Evolutionary conservation across 2,329 filamentous ascomycete genomes (phyloP), one percentile per base, ranked within the genome.

Genomic region (Colletotrichum orbiculare): DNA sequence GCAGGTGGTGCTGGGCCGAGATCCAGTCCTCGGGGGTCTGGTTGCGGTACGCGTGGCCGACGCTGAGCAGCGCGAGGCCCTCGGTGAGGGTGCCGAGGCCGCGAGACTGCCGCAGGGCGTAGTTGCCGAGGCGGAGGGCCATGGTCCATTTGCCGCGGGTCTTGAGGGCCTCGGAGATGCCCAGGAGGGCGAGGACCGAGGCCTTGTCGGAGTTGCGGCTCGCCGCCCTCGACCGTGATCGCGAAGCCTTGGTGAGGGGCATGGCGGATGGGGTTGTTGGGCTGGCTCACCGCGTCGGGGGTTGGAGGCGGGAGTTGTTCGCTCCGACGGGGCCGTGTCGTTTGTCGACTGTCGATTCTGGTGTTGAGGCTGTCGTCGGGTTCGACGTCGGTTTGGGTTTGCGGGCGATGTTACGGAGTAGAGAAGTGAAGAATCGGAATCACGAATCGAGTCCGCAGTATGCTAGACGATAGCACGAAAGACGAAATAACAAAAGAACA

Each of bases 1-100:
- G 60, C 9, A 69, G 58, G 25, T 67, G 65, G 34, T 57, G 53
- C 53, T 66, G 57, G 39, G 67, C 65, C 9, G 57, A 52, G 25
- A 50, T 43, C 65, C 66, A 69, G 15, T 69, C 58, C 46, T 60
- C 61, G 7, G 66, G 65, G 41, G 56, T 61, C 42, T 67, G 66
- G 54, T 68, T 68, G 38, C 67, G 66, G 11, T 67, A 62, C 45
- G 65, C 54, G 37, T 67, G 67, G 48, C 65, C 67, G 46, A 69
- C 56, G 41, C 65, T 66, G 49, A 69, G 17, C 34, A 67, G 13
- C 41, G 66, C 67, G 17, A 69, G 60, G 9, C 65, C 67, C 35
- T 69, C 61, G 35, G 62, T 67, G 15, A 62, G 15, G 13, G 67
- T 56, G 7, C 62, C 66, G 37, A 65, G 35, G 15, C 62, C 65